A percentile compares a stretch with the other conserved stretches of the same genome.
phyloP scores from a whole-genome alignment of 2,329 filamentous ascomycete species.

The Epichloe festucae region DNA sequence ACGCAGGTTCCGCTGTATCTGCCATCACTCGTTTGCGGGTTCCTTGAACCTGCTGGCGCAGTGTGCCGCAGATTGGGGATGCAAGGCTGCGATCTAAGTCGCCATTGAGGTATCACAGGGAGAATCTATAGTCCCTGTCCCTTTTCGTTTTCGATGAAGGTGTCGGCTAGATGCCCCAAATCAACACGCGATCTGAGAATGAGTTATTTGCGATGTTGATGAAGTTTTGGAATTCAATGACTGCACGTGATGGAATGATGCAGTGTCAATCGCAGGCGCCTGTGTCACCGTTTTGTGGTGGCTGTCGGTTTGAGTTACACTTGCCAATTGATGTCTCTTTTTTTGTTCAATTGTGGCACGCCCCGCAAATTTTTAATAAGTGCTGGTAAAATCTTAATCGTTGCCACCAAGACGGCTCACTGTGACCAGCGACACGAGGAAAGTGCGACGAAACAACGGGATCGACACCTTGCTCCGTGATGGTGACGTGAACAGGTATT shows the following conservation, averaged over 20 bases:
- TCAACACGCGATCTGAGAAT: not conserved
- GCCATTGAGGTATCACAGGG: not conserved
- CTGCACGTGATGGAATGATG: not conserved
- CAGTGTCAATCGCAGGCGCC: not conserved
- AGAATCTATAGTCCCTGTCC: not conserved
- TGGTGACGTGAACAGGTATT: not conserved
- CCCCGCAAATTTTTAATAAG: not conserved
- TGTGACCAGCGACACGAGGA: not conserved
- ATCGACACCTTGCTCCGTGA: not conserved
- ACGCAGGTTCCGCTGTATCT: conserved; percentile 29
- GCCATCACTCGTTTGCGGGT: conserved; percentile 10
- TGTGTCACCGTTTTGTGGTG: conserved; percentile 2
- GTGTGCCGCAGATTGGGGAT: not conserved
- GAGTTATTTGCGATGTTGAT: not conserved
- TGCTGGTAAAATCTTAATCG: not conserved
- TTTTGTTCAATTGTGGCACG: not conserved
- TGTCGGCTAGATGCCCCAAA: not conserved
- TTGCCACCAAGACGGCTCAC: not conserved
- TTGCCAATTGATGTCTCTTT: not conserved
- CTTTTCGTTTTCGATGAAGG: not conserved
- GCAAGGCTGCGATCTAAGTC: not conserved
- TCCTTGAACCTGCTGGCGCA: not conserved
- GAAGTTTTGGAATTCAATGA: not conserved
- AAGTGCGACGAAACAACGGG: not conserved
- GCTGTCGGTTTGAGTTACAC: not conserved